Base-by-base conservation (phyloP, 2,329 filamentous ascomycete genomes). In the Catunica adiposa region DNA sequence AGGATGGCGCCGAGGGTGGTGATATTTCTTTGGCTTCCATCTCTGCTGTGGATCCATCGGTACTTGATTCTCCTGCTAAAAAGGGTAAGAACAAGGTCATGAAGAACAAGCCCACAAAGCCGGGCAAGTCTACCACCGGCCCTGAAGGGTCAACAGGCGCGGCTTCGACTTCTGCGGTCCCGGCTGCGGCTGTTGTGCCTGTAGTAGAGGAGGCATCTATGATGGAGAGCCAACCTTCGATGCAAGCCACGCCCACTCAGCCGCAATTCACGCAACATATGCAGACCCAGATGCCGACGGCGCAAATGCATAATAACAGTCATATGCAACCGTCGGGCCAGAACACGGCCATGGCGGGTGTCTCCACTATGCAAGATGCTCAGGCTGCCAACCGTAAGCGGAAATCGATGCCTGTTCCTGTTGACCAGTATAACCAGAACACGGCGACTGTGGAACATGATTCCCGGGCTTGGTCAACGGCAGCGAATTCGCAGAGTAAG, bases 1-100 rank as follows among this genome's bases (percentile, higher is more conserved):
- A 67, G 56, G 60, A 64, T 6, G 60, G 53, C 2, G 20, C 29
- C 23, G 55, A 54, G 22, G 3, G 40, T 9, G 31, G 15, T 31
- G 53, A 55, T 15, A 8, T 15, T 53, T 38, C 51, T 38, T n/a
- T 31, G 17, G 31, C 29, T 40, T 8, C 47, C 5, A 34, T 34
- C 11, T 11, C 5, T 5, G 11, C 29, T 5, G 29, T 34, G 11
- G 29, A 34, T 11, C 29, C 29, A 34, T 5, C 29, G 5, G 11
- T 34, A 5, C 5, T 34, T 34, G 29, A 55, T 11, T 58, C 56
- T 6, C 34, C 48, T 3, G 29, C 40, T 2, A 34, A 54, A 37
- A 34, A 56, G 50, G 37, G 42, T 15, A 46, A 38, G 22, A 42
- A 46, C 15, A 59, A 59, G 20, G 51, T 20, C 60, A 62, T 34